A percentile compares a stretch with the other conserved stretches of the same genome.
phyloP scores from a whole-genome alignment of 306 rosid genomes.

The Pterocarpus santalinus region DNA sequence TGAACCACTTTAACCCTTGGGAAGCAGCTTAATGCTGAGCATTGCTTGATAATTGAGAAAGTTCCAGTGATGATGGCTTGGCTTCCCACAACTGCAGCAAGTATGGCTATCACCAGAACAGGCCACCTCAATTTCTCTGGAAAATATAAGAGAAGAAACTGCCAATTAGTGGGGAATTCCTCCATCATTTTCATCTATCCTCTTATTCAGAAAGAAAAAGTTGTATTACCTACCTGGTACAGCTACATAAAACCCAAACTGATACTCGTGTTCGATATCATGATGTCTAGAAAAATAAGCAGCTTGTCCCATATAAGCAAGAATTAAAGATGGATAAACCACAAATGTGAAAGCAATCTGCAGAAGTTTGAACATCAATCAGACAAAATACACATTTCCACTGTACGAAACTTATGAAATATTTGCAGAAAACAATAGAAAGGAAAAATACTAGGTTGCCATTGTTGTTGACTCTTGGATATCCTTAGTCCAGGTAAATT shows the following conservation, averaged over 20 bases:
- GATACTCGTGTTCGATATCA: conserved; percentile 28
- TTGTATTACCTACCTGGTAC: conserved; percentile 70
- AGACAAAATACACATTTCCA: conserved; percentile 13
- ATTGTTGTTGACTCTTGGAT: neutral
- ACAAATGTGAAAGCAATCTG: conserved; percentile 85
- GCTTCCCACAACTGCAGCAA: conserved; percentile 87
- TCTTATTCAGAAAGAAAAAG: conserved; percentile 33
- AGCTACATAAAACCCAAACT: conserved; percentile 77
- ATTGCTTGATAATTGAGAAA: conserved; percentile 84
- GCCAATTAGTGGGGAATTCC: conserved; percentile 32
- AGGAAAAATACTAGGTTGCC: neutral
- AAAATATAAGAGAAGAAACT: conserved; percentile 30
- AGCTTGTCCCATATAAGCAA: conserved; percentile 95
- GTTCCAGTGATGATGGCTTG: conserved; percentile 89
- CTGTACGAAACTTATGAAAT: neutral
- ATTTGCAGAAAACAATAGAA: neutral
- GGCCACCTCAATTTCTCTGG: conserved; percentile 79
- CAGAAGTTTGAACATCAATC: conserved; percentile 42
- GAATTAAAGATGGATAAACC: conserved; percentile 81
- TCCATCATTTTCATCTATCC: neutral
- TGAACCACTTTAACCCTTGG: conserved; percentile 85
- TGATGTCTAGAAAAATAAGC: conserved; percentile 79
- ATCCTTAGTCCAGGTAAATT: too few species aligned
- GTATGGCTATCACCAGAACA: conserved; percentile 76
- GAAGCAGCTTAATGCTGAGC: conserved; percentile 78